These are phyloP conservation scores for Extremus antarcticus DNA, from an alignment of 495 filamentous ascomycete genomes.

Conservation along the genomic window DNA sequence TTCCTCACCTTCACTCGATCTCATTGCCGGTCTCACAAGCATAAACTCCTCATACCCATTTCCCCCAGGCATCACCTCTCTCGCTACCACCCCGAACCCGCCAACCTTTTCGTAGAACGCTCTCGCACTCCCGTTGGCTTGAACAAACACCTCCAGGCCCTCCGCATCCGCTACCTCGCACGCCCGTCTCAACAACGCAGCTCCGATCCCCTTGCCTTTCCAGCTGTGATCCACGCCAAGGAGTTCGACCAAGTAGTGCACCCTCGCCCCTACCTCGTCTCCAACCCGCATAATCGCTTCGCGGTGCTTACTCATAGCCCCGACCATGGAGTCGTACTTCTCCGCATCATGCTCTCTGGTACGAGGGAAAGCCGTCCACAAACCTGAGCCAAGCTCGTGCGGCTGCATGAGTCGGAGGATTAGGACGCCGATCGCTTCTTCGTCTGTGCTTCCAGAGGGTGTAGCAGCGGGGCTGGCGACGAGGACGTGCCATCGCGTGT, in stretches of 20 bases:
- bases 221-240: constrained; percentile 8
- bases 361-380: neutral
- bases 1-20: neutral
- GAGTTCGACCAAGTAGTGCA: constrained; percentile 8
- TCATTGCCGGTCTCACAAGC: constrained; percentile 6
- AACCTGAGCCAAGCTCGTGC: neutral
- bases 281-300: constrained; percentile 2
- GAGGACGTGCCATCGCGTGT: neutral
- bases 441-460: neutral
- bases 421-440: constrained; percentile 1
- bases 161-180: constrained; percentile 6
- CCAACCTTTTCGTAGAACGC: constrained; percentile 6
- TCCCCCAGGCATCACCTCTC: constrained; percentile 8
- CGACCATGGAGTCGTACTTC: constrained; percentile 8
- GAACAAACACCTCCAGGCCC: constrained; percentile 5
- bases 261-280: neutral
- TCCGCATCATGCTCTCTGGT: constrained; percentile 8
- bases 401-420: constrained; percentile 6
- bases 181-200: neutral
- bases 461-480: neutral
- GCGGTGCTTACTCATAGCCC: constrained; percentile 1
- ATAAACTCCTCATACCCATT: constrained; percentile 8
- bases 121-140: constrained; percentile 6
- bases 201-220: constrained; percentile 3
- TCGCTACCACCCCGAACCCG: neutral